Evolutionary conservation across 2,329 filamentous ascomycete genomes (phyloP).

Genomic region (Penicillium olsonii): DNA sequence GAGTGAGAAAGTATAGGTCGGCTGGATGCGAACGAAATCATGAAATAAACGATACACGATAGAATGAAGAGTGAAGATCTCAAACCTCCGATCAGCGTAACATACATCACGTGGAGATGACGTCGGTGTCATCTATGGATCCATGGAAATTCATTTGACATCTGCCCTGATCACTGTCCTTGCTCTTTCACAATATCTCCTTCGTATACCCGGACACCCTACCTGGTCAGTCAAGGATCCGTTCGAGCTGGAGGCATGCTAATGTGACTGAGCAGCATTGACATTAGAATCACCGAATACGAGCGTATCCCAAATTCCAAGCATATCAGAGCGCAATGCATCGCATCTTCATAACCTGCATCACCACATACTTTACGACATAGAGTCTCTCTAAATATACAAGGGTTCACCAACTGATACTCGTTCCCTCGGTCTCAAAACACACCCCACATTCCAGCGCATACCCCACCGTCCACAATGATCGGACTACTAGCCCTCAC

Average conservation of each 20-base stretch:
- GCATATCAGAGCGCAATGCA: not conserved
- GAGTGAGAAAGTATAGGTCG: conserved; percentile 37
- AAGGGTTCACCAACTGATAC: not conserved
- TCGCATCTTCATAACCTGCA: not conserved
- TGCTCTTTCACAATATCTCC: not conserved
- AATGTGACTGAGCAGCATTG: conserved; percentile 1
- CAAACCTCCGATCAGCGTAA: not conserved
- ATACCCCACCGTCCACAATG: conserved; percentile 28
- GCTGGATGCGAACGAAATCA: conserved; percentile 27
- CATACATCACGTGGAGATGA: conserved; percentile 21
- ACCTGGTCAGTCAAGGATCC: not conserved
- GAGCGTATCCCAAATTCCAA: not conserved
- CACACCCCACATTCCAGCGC: not conserved
- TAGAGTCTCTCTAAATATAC: not conserved
- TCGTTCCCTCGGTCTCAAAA: not conserved
- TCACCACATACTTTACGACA: not conserved
- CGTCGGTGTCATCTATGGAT: conserved; percentile 11
- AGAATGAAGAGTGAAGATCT: conserved; percentile 11
- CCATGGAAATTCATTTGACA: not conserved
- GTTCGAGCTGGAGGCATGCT: not conserved
- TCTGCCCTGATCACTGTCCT: not conserved
- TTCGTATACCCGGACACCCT: not conserved
- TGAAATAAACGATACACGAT: conserved; percentile 34
- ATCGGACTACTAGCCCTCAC: conserved; percentile 43
- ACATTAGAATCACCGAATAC: not conserved